These are phyloP conservation scores for Acanthamoeba royreba DNA, from an alignment of 208 protist genomes.

Conservation along the genomic window DNA sequence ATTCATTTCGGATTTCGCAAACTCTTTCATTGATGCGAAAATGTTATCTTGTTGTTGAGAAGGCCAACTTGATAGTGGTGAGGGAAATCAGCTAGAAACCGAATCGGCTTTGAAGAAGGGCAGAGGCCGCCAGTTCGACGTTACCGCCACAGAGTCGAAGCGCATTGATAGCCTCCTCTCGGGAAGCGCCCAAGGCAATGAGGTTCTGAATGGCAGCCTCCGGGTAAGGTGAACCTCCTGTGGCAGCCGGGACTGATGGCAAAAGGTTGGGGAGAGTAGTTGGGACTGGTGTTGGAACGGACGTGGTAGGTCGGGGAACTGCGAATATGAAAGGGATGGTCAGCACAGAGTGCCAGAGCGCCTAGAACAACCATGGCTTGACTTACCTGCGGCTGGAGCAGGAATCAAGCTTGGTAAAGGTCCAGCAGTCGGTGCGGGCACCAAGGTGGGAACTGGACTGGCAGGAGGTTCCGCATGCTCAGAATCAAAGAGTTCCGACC, in stretches of 20 bases:
- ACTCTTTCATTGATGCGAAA: no score
- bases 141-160: slow-evolving; percentile 2
- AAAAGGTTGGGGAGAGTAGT: background rate
- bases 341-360: background rate
- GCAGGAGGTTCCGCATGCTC: background rate
- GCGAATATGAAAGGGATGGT: no score
- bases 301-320: background rate
- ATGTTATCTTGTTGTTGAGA: no score
- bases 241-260: background rate
- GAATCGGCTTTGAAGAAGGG: slow-evolving; percentile 13
- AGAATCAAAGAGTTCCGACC: background rate
- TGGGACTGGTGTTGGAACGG: no score
- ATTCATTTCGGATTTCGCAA: no score
- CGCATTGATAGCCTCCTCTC: background rate
- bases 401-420: background rate
- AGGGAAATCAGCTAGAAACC: no score
- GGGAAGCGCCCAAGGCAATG: background rate
- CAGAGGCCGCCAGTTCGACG: background rate
- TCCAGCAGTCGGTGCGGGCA: no score
- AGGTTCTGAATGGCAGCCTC: background rate
- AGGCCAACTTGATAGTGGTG: no score
- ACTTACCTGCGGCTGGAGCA: background rate
- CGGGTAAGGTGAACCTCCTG: background rate
- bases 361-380: background rate
- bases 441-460: no score